Evolutionary conservation across 129 eudicot species (phyloP), one percentile per base, ranked within the genome.

Genomic region (Arctium minus): DNA sequence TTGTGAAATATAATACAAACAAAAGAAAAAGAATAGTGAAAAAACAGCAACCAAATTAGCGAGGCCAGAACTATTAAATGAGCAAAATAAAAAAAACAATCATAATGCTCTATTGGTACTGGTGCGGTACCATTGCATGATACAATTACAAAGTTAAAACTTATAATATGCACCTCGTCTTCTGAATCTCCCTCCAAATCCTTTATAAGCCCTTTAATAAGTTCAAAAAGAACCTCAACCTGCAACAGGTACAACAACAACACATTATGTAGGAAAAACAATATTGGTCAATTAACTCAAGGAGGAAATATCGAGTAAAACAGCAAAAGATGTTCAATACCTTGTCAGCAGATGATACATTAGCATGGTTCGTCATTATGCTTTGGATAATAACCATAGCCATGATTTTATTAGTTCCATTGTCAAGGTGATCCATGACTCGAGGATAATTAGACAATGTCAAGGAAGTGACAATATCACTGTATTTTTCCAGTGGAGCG

Each of bases 401-500:
- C 99, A 96, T 96, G 78, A 93, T 81, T 92, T 93, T 96, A 74
- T 96, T 96, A 73, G 98, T 96, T 73, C 88, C 97, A 72, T 87
- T 92, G 86, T 96, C 99, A 80, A 96, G 99, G 82, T 91, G 94
- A 78, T 96, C 98, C 99, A 96, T 96, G 64, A 96, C 91, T 64
- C 98, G 92, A 44, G 99, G 99, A 90, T 96, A 96, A 84, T 96
- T 96, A 74, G 98, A 93, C 68, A 96, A 94, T 18, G 98, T 96
- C 85, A 96, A 88, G 15, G 98, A 92, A n/a, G 99, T 93, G 75
- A 92, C 99, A 74, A 94, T 89, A 77, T 96, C 98, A 87, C 89
- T 92, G 75, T 93, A 96, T 84, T 93, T 96, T 78, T 96, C 98
- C 79, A 96, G 76, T 50, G 99, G 99, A 76, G 99, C 99, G 78